Conservation (phyloP, 164 flowering plant genomes). For the Vitis vinifera region ASM3070453v1 NC_081816.1:3369001-3369500, state of each 20-base stretch:
- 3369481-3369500: too few relatives aligned
- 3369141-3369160: constrained; percentile 30
- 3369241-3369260: neutral
- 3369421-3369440: too few relatives aligned
- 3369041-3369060: constrained; percentile 36
- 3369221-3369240: neutral
- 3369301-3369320: too few relatives aligned
- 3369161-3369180: constrained; percentile 19
- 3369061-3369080: constrained; percentile 20
- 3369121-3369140: constrained; percentile 25
- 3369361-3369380: too few relatives aligned
- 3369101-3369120: constrained; percentile 25
- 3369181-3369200: constrained; percentile 8
- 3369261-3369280: neutral
- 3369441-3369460: too few relatives aligned
- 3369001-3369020: constrained; percentile 48
- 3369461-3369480: too few relatives aligned
- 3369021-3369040: constrained; percentile 34
- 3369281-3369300: neutral
- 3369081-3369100: constrained; percentile 14
- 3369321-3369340: too few relatives aligned
- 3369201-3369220: neutral
- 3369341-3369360: too few relatives aligned
- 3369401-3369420: too few relatives aligned
- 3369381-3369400: too few relatives aligned